Evolutionary conservation across 495 filamentous ascomycete species (phyloP).

Genomic region (Neurospora sp.): DNA sequence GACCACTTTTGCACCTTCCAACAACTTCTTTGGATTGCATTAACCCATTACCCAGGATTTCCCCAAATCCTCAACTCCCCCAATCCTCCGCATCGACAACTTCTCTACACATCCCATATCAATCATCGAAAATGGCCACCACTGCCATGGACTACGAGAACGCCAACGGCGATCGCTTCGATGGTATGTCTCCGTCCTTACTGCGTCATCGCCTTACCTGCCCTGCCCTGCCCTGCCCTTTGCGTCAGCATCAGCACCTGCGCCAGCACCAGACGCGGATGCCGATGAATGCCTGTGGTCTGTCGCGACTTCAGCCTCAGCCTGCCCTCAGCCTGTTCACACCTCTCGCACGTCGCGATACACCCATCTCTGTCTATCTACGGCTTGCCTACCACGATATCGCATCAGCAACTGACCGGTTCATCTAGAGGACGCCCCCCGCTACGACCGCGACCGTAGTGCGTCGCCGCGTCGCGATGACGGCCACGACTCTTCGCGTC

Average conservation of each 20-base stretch:
- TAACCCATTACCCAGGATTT: slow-evolving; percentile 11
- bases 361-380: neutral
- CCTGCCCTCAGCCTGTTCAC: neutral
- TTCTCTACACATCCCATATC: neutral
- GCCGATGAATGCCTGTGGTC: neutral
- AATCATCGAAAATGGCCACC: slow-evolving; percentile 36
- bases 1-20: neutral
- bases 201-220: neutral
- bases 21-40: neutral
- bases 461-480: slow-evolving; percentile 80
- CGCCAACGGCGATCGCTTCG: slow-evolving; percentile 70
- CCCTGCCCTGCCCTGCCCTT: neutral
- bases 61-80: neutral
- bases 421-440: slow-evolving; percentile 56
- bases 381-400: neutral
- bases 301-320: neutral
- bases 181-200: slow-evolving; percentile 49
- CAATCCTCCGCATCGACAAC: neutral
- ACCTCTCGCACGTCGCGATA: neutral
- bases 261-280: neutral
- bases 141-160: slow-evolving; percentile 74
- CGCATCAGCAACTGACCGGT: slow-evolving; percentile 7
- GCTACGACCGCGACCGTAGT: slow-evolving; percentile 74
- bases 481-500: slow-evolving; percentile 55
- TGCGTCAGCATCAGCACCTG: neutral